Evolutionary conservation across 2,329 filamentous ascomycete genomes (phyloP).

Genomic region (Hypoxylon sp.): DNA sequence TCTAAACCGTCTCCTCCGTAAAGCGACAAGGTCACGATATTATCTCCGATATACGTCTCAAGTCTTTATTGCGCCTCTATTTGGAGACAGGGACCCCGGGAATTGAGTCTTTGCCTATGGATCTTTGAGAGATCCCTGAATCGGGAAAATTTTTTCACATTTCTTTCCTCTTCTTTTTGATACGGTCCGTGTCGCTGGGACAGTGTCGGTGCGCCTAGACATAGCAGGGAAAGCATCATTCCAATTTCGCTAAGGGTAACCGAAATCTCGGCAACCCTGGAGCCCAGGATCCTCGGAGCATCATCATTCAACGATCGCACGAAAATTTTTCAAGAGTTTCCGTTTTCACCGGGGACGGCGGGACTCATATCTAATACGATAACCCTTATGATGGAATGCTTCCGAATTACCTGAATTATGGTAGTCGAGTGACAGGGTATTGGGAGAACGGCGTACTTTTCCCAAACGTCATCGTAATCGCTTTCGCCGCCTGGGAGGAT

Average conservation of each 20-base stretch:
- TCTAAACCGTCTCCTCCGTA: conserved; percentile 14
- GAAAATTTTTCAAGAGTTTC: conserved; percentile 29
- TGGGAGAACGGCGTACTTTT: conserved; percentile 22
- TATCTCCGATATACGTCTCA: conserved; percentile 30
- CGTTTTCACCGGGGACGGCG: conserved; percentile 26
- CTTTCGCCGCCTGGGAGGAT: conserved; percentile 35
- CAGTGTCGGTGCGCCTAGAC: conserved; percentile 40
- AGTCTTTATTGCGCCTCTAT: conserved; percentile 37
- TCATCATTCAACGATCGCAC: conserved; percentile 38
- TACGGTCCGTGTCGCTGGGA: conserved; percentile 43
- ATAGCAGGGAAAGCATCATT: conserved; percentile 32
- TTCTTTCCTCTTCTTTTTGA: conserved; percentile 37
- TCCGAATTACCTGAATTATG: conserved; percentile 34
- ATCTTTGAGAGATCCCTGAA: conserved; percentile 39
- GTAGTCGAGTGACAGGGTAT: conserved; percentile 37
- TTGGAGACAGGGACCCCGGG: conserved; percentile 21
- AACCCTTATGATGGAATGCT: conserved; percentile 34
- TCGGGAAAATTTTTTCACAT: conserved; percentile 35
- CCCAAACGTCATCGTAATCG: conserved; percentile 38
- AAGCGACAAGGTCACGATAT: conserved; percentile 6
- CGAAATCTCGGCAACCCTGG: conserved; percentile 41
- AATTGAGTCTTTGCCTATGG: conserved; percentile 29
- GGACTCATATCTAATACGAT: conserved; percentile 38
- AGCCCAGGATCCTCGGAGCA: conserved; percentile 36
- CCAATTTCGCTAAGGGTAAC: conserved; percentile 44